Base-by-base conservation (phyloP, 192 early-diverging fungal genomes). In the Chytriomyces sp. region DNA sequence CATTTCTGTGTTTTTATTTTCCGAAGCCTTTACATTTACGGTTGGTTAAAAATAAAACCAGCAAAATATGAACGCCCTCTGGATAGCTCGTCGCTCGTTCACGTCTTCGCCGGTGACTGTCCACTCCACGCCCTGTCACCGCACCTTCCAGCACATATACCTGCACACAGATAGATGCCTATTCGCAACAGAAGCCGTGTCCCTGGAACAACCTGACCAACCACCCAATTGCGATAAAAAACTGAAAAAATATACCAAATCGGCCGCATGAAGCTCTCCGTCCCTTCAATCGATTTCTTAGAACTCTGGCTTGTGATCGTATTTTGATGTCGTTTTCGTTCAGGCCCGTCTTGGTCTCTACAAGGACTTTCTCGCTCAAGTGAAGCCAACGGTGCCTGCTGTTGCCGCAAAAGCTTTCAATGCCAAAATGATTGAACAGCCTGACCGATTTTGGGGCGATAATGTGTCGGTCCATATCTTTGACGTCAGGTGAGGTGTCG, bases 401-500 rank as follows among this genome's bases (percentile, higher is more conserved):
- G 77, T 86, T 53, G 45, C 79, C 47, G 47, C 67, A 23, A 50
- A 24, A 8, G 72, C 78, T 7, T 65, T 87, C 45, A 60, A 82
- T 45, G 59, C 57, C n/a, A 26, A 77, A 11, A 48, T 80, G 28
- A 65, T 63, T 28, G 63, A 50, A 26, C 77, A 80, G 16, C 81
- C 82, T 24, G 67, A 76, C 44, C 16, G 24, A 43, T 11, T 73
- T 9, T 28, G 73, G 26, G 85, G 80, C n/a, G 70, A 67, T 20
- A 45, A 70, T 10, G 46, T 65, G 47, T 61, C 28, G 45, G 60
- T 84, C 46, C 86, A 87, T 64, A 20, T 87, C 45, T 61, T 87
- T 43, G 86, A 87, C 50, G 84, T 87, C 28, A 64, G 86, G 83
- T 86, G 75, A 45, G 26, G 44, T 28, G 23, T 16, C 49, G 45